phyloP scores from a whole-genome alignment of 805 yeast species.

The Cyberlindnera saturnus region DNA sequence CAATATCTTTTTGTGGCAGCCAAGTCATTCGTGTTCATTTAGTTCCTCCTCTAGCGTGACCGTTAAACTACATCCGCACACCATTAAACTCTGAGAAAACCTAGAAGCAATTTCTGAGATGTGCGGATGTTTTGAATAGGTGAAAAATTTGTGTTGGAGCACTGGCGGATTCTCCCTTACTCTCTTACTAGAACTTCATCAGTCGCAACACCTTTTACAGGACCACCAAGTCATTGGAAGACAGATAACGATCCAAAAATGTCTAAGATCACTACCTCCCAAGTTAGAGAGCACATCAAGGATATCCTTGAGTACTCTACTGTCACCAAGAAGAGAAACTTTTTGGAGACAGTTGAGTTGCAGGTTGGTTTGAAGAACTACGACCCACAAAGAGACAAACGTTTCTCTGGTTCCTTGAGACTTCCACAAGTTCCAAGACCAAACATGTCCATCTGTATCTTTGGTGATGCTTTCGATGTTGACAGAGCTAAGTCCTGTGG shows the following conservation, averaged over 20 bases:
- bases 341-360: conserved; percentile 98
- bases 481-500: conserved; percentile 99
- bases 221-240: conserved; percentile 71
- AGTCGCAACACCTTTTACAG: conserved; percentile 43
- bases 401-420: conserved; percentile 99
- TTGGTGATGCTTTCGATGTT: conserved; percentile 99
- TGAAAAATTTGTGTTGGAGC: conserved; percentile 1
- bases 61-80: background rate
- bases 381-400: conserved; percentile 99
- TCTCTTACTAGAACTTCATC: conserved; percentile 9
- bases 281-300: conserved; percentile 95
- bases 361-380: conserved; percentile 99
- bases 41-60: background rate
- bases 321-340: conserved; percentile 99
- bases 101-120: conserved; percentile 1
- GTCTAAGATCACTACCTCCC: conserved; percentile 88
- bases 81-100: background rate
- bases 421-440: conserved; percentile 99
- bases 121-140: conserved; percentile 3
- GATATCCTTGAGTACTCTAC: conserved; percentile 83
- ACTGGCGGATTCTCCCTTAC: background rate
- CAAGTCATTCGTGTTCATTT: background rate
- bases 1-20: too few species aligned
- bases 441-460: conserved; percentile 99
- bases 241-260: conserved; percentile 45